A percentile compares a stretch with the other conserved stretches of the same genome.
Evolutionary conservation across 2,329 filamentous ascomycete genomes (phyloP).

Genomic region (Hymenoscyphus repandus): DNA sequence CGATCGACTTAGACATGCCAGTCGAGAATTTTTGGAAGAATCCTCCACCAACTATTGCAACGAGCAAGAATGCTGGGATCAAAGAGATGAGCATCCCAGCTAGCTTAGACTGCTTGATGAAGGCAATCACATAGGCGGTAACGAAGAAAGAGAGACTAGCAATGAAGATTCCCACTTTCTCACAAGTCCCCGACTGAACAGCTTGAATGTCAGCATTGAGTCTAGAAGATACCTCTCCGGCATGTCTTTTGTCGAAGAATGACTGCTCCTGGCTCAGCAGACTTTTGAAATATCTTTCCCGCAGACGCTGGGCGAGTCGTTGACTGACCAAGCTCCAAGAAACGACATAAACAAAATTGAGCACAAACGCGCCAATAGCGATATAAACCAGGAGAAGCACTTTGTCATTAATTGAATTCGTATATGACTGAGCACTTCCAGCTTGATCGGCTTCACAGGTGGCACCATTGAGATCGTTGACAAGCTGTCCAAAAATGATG

Average conservation of each 20-base stretch:
- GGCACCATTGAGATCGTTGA: slow-evolving; percentile 55
- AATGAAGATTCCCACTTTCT: slow-evolving; percentile 54
- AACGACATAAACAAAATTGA: slow-evolving; percentile 59
- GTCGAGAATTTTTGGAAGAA: slow-evolving; percentile 40
- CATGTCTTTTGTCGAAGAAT: slow-evolving; percentile 48
- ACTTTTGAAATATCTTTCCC: slow-evolving; percentile 45
- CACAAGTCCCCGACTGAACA: slow-evolving; percentile 52
- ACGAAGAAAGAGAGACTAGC: slow-evolving; percentile 51
- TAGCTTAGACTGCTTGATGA: slow-evolving; percentile 49
- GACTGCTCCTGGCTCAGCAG: slow-evolving; percentile 48
- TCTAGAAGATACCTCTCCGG: slow-evolving; percentile 44
- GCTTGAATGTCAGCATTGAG: slow-evolving; percentile 52
- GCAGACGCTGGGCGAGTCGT: slow-evolving; percentile 47
- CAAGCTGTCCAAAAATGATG: slow-evolving; percentile 58
- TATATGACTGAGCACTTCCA: neutral
- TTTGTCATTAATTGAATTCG: slow-evolving; percentile 33
- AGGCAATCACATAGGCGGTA: slow-evolving; percentile 52
- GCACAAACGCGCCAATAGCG: slow-evolving; percentile 55
- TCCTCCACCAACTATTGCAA: slow-evolving; percentile 42
- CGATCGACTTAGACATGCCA: slow-evolving; percentile 40
- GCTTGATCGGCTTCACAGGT: slow-evolving; percentile 29
- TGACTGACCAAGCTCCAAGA: slow-evolving; percentile 53
- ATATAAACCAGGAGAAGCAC: slow-evolving; percentile 59
- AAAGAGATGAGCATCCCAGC: slow-evolving; percentile 38
- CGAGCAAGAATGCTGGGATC: slow-evolving; percentile 27